Evolutionary conservation across 2,329 filamentous ascomycete genomes (phyloP).

Genomic region (Sarocladium kiliense): DNA sequence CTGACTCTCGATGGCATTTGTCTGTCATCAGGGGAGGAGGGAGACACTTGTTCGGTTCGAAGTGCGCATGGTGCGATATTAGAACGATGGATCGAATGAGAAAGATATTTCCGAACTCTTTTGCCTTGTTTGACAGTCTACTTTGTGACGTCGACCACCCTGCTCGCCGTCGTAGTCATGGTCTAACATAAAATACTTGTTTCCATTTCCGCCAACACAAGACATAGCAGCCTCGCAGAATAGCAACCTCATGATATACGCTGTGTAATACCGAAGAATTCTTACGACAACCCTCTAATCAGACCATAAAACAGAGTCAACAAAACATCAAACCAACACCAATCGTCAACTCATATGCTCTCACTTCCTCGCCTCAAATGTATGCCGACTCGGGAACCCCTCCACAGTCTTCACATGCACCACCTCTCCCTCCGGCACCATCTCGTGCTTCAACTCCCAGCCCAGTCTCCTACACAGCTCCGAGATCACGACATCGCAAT

Average conservation of each 20-base stretch:
- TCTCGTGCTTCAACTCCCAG: conserved; percentile 77
- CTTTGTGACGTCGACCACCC: too few relatives aligned
- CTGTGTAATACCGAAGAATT: too few relatives aligned
- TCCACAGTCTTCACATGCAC: conserved; percentile 4
- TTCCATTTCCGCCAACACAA: too few relatives aligned
- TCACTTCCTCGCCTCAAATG: conserved; percentile 8
- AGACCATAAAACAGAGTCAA: too few relatives aligned
- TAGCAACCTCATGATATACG: too few relatives aligned
- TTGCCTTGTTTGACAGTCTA: background rate
- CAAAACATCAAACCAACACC: too few relatives aligned
- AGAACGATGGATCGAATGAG: background rate
- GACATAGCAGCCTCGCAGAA: too few relatives aligned
- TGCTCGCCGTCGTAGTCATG: too few relatives aligned
- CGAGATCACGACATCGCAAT: conserved; percentile 85
- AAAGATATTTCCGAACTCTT: background rate
- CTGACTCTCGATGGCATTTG: too few relatives aligned
- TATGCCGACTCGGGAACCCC: conserved; percentile 2
- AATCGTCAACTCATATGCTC: too few relatives aligned
- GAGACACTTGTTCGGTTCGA: background rate
- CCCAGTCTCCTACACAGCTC: conserved; percentile 78
- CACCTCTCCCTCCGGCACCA: conserved; percentile 64
- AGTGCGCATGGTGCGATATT: background rate
- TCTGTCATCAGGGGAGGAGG: background rate
- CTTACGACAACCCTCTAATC: too few relatives aligned
- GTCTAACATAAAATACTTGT: too few relatives aligned